Evolutionary conservation across 495 filamentous ascomycete genomes (phyloP).

Genomic region (Daldinia decipiens): DNA sequence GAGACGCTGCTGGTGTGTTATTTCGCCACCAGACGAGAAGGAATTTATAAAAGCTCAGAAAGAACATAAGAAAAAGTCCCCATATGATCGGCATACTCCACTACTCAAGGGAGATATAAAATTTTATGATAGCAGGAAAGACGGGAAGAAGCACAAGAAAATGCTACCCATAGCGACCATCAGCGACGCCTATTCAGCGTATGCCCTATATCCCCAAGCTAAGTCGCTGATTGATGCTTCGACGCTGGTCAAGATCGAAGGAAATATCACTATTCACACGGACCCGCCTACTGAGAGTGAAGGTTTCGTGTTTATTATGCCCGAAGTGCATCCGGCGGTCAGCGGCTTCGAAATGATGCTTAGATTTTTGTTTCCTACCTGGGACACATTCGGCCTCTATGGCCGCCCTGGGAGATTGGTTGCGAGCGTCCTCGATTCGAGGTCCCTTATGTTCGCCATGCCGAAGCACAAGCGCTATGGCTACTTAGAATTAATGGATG

Average conservation of each 20-base stretch:
- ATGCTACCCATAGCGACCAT: constrained; percentile 88
- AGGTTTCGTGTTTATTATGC: constrained; percentile 98
- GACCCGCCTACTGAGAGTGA: constrained; percentile 77
- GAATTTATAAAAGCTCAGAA: constrained; percentile 85
- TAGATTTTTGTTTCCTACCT: constrained; percentile 92
- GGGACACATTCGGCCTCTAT: constrained; percentile 92
- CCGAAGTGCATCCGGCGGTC: constrained; percentile 88
- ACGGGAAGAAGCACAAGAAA: constrained; percentile 90
- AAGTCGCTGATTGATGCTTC: constrained; percentile 94
- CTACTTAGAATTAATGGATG: constrained; percentile 89
- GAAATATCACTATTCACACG: constrained; percentile 84
- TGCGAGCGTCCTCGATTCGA: constrained; percentile 83
- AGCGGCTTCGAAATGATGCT: constrained; percentile 97
- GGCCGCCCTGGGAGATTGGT: constrained; percentile 88
- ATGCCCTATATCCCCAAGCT: constrained; percentile 94
- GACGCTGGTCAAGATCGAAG: constrained; percentile 93
- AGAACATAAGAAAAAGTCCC: constrained; percentile 81
- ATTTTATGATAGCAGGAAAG: constrained; percentile 83
- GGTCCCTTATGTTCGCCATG: constrained; percentile 98
- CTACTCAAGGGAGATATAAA: constrained; percentile 86
- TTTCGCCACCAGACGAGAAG: constrained; percentile 92
- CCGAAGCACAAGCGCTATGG: constrained; percentile 88
- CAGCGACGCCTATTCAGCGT: constrained; percentile 88
- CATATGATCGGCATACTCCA: constrained; percentile 76
- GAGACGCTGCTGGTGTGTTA: constrained; percentile 96